A percentile compares a stretch with the other conserved stretches of the same genome.
These are phyloP conservation scores for Microcyclospora tardicrescens DNA, from an alignment of 2,329 filamentous ascomycete species.

Conservation along the genomic window DNA sequence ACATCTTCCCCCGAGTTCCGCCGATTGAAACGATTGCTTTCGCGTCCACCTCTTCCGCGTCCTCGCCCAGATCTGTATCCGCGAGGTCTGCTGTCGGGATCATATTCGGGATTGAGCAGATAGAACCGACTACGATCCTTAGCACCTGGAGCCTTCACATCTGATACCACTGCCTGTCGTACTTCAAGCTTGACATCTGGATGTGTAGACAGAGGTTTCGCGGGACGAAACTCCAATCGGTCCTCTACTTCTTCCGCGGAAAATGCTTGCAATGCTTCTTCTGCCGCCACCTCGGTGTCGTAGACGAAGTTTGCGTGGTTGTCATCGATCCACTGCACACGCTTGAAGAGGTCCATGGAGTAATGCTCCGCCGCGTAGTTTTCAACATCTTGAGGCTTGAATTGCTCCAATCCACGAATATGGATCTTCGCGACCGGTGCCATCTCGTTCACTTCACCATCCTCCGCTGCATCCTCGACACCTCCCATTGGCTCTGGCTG, in stretches of 20 bases:
- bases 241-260: constrained; percentile 21
- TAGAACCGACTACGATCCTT: constrained; percentile 80
- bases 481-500: constrained; percentile 14
- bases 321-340: constrained; percentile 92
- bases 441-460: constrained; percentile 19
- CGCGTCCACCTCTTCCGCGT: constrained; percentile 13
- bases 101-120: constrained; percentile 77
- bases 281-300: constrained; percentile 40
- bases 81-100: constrained; percentile 50
- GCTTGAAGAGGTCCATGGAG: constrained; percentile 37
- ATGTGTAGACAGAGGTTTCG: constrained; percentile 54
- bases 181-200: constrained; percentile 59
- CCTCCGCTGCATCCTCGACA: constrained; percentile 18
- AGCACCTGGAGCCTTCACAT: constrained; percentile 70
- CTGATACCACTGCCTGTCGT: constrained; percentile 58
- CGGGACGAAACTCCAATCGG: constrained; percentile 51
- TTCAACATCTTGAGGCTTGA: constrained; percentile 70
- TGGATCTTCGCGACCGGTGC: constrained; percentile 54
- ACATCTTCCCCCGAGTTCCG: constrained; percentile 19
- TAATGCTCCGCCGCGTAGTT: constrained; percentile 55
- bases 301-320: constrained; percentile 80
- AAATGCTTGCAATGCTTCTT: constrained; percentile 41
- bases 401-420: constrained; percentile 65
- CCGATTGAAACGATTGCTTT: constrained; percentile 23
- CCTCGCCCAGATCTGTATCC: constrained; percentile 23